Base-by-base conservation (phyloP, 2,329 filamentous ascomycete species). In the Ascocoryne sarcoides region DNA sequence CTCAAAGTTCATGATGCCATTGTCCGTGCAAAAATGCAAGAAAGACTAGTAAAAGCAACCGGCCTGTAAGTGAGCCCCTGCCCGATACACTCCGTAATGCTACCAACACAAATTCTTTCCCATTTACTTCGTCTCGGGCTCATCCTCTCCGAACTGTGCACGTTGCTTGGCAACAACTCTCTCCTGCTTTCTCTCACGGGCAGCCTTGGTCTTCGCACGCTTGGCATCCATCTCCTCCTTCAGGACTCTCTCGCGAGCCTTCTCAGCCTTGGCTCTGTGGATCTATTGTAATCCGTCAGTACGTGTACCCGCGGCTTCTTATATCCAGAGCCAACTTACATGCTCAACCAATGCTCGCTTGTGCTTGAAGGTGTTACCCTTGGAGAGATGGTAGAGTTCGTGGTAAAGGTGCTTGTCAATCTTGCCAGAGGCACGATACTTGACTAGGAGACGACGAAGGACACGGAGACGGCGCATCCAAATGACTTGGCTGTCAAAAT, bases 361-460 rank as follows among this genome's bases (percentile, higher is more conserved):
- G 87, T 98, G 92, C 89, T 98, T 98, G 85, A 98, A 98, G 70
- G 92, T 90, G 84, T 98, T 98, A 93, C 92, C 93, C 89, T 98
- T 98, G 83, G 85, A 92, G 68, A 94, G 77, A 73, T 95, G 92
- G 82, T 98, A 98, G 60, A 98, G 87, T 77, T 96, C 89, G 82
- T 98, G 92, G 82, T 98, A 98, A 51, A 98, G 88, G 80, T 98
- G 92, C 84, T 98, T 98, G 78, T 98, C 92, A 69, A 98, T 98
- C 85, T 98, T 98, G 72, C 93, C 93, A 65, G 84, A 85, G 70
- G 90, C 90, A 73, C 92, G 92, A 81, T 98, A 98, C 81, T 96
- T 96, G 78, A 95, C 92, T 60, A 98, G 79, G 50, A 98, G 85
- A 69, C 92, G 92, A 68, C 92, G 90, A 73, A 98, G 89, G 68